Evolutionary conservation across 2,329 filamentous ascomycete species (phyloP), one percentile per base, ranked within the genome.

Genomic region (Cytospora leucostoma): DNA sequence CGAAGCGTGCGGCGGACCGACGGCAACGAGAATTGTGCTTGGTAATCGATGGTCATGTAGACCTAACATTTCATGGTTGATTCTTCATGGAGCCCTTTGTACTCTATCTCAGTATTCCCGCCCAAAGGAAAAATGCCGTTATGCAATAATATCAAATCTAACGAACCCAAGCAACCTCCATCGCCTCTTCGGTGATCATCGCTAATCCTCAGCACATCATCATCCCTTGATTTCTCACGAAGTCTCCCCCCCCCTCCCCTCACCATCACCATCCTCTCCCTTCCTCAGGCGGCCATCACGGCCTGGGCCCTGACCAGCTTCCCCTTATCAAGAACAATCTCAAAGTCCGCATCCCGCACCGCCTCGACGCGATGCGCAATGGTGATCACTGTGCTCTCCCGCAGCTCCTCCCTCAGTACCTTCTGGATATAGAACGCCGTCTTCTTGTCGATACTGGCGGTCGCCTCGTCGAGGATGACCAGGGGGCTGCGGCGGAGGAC

Each of bases 301-400:
- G 52, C 47, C 35, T 63, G 50, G 1, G 64, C 64, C 50, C 79
- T 78, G 0, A 85, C 74, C 0, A 87, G 79, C 17, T 73, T 72
- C 1, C 84, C 84, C 15, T 74, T 74, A 38, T 86, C 82, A 54
- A 87, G 69, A 35, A 83, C 74, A 55, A 87, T 71, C 61, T 80
- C 83, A 70, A 80, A 87, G 57, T 81, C 79, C 0, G 84, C 84
- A 64, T 85, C 82, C 66, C 79, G 77, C 11, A 89, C 87, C 0
- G 86, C 87, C 71, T 88, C 84, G 1, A 88, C 74, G 1, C 86
- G 79, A 71, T 89, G 86, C n/a, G 86, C 86, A 70, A 89, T 88
- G 0, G 86, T 87, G 50, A 89, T 85, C 2, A 89, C 84, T 0
- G 86, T 88, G 67, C 83, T 86, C 15, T 78, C 65, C 4, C 71